Percentiles rank a stretch among this genome's conserved stretches.
phyloP scores from a whole-genome alignment of 176 grass and related monocot species.

The maize (Zea mays) region Zm-B73-REFERENCE-NAM-5.0 NC_050102.1:174609501-174610000 shows the following conservation, averaged over 20 bases:
- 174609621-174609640: neutral
- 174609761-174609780: neutral
- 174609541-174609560: neutral
- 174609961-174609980: too few species aligned
- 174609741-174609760: conserved; percentile 33
- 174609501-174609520: conserved; percentile 1
- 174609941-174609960: too few species aligned
- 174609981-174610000: too few species aligned
- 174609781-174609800: too few species aligned
- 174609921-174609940: too few species aligned
- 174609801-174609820: too few species aligned
- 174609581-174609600: conserved; percentile 11
- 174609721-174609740: conserved; percentile 12
- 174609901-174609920: too few species aligned
- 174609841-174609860: too few species aligned
- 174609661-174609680: conserved; percentile 38
- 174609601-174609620: neutral
- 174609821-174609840: too few species aligned
- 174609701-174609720: neutral
- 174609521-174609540: neutral
- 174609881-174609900: too few species aligned
- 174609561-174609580: neutral
- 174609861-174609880: too few species aligned
- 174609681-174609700: neutral
- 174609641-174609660: conserved; percentile 44